Evolutionary conservation across 345 rosid species (phyloP).

Genomic region (Draba incana): DNA sequence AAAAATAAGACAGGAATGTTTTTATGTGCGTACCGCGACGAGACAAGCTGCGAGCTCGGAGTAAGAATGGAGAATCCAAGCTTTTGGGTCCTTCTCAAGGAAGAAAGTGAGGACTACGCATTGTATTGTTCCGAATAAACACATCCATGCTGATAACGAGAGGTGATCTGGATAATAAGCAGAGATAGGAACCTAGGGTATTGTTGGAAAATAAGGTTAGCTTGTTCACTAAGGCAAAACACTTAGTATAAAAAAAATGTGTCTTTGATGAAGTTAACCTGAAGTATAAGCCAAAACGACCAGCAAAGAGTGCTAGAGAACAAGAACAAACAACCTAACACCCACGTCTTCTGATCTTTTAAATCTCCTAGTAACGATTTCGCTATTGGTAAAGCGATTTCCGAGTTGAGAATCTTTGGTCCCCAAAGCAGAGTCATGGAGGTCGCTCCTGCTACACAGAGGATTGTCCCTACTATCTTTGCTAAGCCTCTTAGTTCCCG

Average conservation of each 20-base stretch:
- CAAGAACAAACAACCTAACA: slow-evolving; percentile 63
- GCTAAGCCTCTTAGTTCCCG: slow-evolving; percentile 60
- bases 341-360: slow-evolving; percentile 49
- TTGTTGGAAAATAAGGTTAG: neutral
- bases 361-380: slow-evolving; percentile 36
- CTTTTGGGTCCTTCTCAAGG: slow-evolving; percentile 50
- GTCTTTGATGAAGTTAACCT: slow-evolving; percentile 40
- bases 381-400: slow-evolving; percentile 16
- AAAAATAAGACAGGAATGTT: slow-evolving; percentile 10
- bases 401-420: slow-evolving; percentile 63
- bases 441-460: slow-evolving; percentile 67
- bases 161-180: slow-evolving; percentile 58
- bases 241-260: neutral
- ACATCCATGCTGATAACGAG: slow-evolving; percentile 77
- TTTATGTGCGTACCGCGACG: slow-evolving; percentile 46
- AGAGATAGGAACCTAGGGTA: slow-evolving; percentile 62
- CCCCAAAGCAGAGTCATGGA: slow-evolving; percentile 73
- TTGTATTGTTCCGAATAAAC: slow-evolving; percentile 64
- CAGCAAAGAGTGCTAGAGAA: slow-evolving; percentile 67
- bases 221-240: slow-evolving; percentile 24
- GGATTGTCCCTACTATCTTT: slow-evolving; percentile 62
- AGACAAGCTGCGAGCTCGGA: slow-evolving; percentile 51
- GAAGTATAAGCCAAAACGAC: slow-evolving; percentile 75
- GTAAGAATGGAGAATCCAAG: slow-evolving; percentile 59
- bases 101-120: slow-evolving; percentile 52